Evolutionary conservation across 208 protist species (phyloP).

Genomic region (Leishmania arabica): DNA sequence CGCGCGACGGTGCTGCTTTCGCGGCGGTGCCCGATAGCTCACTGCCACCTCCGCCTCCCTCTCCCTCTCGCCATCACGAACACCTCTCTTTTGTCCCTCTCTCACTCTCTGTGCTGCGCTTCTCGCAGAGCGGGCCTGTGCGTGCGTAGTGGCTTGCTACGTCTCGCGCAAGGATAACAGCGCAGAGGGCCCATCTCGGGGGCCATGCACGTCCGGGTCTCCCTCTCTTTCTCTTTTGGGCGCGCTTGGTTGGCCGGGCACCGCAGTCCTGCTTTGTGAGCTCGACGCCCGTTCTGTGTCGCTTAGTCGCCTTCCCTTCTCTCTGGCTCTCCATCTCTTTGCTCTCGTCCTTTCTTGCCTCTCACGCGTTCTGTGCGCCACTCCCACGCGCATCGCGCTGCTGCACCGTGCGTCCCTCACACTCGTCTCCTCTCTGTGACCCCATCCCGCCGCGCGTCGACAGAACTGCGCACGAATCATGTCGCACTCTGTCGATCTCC

Average conservation of each 20-base stretch:
- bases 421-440: not conserved
- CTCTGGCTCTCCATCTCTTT: not conserved
- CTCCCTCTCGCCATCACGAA: not conserved
- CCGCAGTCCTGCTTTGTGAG: not conserved
- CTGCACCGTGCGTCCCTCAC: not conserved
- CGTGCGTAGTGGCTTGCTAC: not conserved
- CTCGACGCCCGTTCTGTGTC: not conserved
- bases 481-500: slow-evolving; percentile 86
- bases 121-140: not conserved
- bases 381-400: not conserved
- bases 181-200: not conserved
- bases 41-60: not conserved
- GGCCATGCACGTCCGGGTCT: not conserved
- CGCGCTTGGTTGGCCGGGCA: not conserved
- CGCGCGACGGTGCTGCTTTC: not conserved
- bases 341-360: not conserved
- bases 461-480: slow-evolving; percentile 41
- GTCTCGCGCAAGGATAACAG: not conserved
- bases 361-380: not conserved
- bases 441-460: not conserved
- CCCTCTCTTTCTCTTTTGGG: not conserved
- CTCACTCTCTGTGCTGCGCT: not conserved
- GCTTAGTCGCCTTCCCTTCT: not conserved
- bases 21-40: not conserved
- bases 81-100: not conserved